phyloP scores from a whole-genome alignment of 306 rosid genomes.

The Ormosia semicastrata region DNA sequence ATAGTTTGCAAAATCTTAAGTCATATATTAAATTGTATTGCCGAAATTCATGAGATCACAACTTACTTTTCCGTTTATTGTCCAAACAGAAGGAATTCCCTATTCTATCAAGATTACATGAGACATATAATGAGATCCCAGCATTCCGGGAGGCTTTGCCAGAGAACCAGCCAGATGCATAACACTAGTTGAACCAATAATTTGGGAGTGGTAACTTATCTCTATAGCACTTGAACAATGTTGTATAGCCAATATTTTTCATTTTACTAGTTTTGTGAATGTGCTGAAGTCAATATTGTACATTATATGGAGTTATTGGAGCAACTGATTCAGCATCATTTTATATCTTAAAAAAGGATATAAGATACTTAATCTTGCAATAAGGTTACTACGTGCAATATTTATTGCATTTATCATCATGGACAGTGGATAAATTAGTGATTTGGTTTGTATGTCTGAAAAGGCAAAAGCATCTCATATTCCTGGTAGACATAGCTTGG shows the following conservation, averaged over 20 bases:
- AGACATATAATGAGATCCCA: constrained; percentile 51
- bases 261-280: background rate
- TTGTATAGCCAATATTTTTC: background rate
- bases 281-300: background rate
- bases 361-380: constrained; percentile 2
- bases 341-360: background rate
- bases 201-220: constrained; percentile 22
- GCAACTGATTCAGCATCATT: background rate
- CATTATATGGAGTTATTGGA: background rate
- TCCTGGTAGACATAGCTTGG: too few relatives aligned
- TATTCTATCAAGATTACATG: too few relatives aligned
- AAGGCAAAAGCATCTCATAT: too few relatives aligned
- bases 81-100: constrained; percentile 62
- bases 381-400: background rate
- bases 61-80: background rate
- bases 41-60: constrained; percentile 6
- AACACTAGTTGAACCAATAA: constrained; percentile 24
- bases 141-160: constrained; percentile 68
- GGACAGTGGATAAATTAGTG: background rate
- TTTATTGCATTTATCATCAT: background rate
- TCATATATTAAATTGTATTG: too few relatives aligned
- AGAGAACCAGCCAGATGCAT: constrained; percentile 71
- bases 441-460: background rate
- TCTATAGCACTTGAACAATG: background rate
- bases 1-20: background rate